A percentile compares a stretch with the other conserved stretches of the same genome.
phyloP scores from a whole-genome alignment of 2,329 filamentous ascomycete species.

The Aureobasidium melanogenum region DNA sequence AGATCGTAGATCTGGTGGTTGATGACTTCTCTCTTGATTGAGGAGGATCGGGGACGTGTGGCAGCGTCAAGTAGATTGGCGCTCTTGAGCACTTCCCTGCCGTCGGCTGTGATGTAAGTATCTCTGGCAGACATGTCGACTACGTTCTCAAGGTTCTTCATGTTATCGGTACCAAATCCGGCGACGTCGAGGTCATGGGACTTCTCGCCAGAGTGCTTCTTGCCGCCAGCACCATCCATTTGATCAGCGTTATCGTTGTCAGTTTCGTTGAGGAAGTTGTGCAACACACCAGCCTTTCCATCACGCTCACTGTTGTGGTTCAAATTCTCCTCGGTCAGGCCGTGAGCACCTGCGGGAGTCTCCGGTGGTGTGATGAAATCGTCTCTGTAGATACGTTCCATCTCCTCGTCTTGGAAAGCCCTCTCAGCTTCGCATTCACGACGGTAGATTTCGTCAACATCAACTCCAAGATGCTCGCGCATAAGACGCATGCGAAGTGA shows the following conservation, averaged over 20 bases:
- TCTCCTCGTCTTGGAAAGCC: conserved; percentile 54
- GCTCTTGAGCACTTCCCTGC: conserved; percentile 55
- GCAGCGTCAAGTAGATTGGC: not conserved
- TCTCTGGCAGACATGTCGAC: conserved; percentile 24
- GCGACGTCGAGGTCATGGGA: conserved; percentile 65
- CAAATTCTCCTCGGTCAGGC: conserved; percentile 21
- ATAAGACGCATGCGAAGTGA: conserved; percentile 87
- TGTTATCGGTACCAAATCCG: conserved; percentile 67
- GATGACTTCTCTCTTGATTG: not conserved
- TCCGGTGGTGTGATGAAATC: conserved; percentile 26
- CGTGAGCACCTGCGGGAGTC: conserved; percentile 22
- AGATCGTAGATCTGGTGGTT: not conserved
- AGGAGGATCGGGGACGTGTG: not conserved
- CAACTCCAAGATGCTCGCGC: conserved; percentile 92
- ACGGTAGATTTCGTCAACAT: conserved; percentile 70
- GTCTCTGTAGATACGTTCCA: conserved; percentile 28
- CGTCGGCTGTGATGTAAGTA: conserved; percentile 50
- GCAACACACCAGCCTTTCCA: conserved; percentile 6
- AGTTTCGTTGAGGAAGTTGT: conserved; percentile 9
- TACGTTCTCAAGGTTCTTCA: conserved; percentile 39
- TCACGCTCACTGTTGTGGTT: not conserved
- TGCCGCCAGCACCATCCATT: conserved; percentile 50
- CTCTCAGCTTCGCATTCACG: conserved; percentile 25
- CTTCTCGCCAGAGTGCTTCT: conserved; percentile 40
- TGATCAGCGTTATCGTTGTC: not conserved